Evolutionary conservation across 2,329 filamentous ascomycete species (phyloP).

Genomic region (Pestalotiopsis sp.): DNA sequence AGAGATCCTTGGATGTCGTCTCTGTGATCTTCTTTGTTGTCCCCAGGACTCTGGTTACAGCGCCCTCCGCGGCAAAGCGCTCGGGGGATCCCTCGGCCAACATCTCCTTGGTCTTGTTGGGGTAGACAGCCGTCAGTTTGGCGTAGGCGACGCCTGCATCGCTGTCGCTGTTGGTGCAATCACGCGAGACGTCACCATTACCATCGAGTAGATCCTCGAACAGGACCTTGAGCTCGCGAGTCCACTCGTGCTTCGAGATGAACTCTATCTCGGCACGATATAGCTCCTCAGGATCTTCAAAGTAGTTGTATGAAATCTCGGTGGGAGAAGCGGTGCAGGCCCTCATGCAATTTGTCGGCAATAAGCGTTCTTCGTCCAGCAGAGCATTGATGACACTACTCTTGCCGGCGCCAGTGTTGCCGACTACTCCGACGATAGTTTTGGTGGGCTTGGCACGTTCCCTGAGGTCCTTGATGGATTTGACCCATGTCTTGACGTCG

Average conservation of each 20-base stretch:
- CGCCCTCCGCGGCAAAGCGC: slow-evolving; percentile 44
- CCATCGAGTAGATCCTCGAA: slow-evolving; percentile 26
- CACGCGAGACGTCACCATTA: slow-evolving; percentile 25
- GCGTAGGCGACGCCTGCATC: slow-evolving; percentile 31
- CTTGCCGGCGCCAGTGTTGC: slow-evolving; percentile 25
- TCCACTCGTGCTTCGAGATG: slow-evolving; percentile 27
- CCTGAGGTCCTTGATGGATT: slow-evolving; percentile 5
- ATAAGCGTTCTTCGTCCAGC: slow-evolving; percentile 32
- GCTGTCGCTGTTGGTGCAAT: slow-evolving; percentile 23
- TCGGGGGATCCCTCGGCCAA: slow-evolving; percentile 28
- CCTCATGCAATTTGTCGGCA: slow-evolving; percentile 43
- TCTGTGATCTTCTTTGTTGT: slow-evolving; percentile 43
- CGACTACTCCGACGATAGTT: slow-evolving; percentile 22
- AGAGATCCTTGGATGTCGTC: slow-evolving; percentile 42
- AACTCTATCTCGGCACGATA: slow-evolving; percentile 31
- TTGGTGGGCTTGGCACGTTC: neutral
- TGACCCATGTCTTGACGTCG: neutral
- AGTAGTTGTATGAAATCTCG: slow-evolving; percentile 32
- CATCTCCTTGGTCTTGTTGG: slow-evolving; percentile 31
- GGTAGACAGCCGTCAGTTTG: slow-evolving; percentile 33
- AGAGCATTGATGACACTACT: slow-evolving; percentile 28
- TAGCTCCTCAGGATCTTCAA: slow-evolving; percentile 22
- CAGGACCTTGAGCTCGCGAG: slow-evolving; percentile 24
- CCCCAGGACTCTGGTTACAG: slow-evolving; percentile 48
- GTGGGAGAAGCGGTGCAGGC: slow-evolving; percentile 31